phyloP scores from a whole-genome alignment of 768 basidiomycete genomes.

The Podaxis pistillaris region DNA sequence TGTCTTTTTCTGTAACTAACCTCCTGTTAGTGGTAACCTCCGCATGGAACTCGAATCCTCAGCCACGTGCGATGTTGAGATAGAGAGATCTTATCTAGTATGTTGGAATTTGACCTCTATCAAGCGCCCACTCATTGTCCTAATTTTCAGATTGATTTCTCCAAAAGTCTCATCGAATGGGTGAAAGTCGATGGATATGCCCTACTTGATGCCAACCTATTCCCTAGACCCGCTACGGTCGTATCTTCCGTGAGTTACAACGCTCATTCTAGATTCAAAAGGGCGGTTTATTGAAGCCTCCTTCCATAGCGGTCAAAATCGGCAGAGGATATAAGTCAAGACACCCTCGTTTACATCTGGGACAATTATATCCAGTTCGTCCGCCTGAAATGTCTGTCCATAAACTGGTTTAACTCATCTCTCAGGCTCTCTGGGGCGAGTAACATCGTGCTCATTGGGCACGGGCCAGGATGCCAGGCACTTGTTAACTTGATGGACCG shows the following conservation, averaged over 20 bases:
- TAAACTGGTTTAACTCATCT: not conserved
- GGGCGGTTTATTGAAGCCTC: not conserved
- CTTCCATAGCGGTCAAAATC: conserved; percentile 37
- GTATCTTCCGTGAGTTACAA: not conserved
- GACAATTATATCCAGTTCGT: conserved; percentile 89
- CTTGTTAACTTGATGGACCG: conserved; percentile 72
- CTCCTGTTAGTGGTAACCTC: conserved; percentile 76
- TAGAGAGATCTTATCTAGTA: conserved; percentile 87
- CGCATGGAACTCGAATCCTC: conserved; percentile 79
- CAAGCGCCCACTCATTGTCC: conserved; percentile 6
- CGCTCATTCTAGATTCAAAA: not conserved
- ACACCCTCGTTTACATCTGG: conserved; percentile 85
- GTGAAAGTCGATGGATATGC: conserved; percentile 62
- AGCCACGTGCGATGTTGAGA: conserved; percentile 64
- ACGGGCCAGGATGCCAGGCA: conserved; percentile 79
- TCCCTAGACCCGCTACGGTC: conserved; percentile 48
- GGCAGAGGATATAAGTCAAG: conserved; percentile 44
- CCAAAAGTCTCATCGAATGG: conserved; percentile 80
- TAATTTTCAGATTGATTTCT: conserved; percentile 74
- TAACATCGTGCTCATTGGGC: conserved; percentile 79
- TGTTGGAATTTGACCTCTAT: conserved; percentile 13
- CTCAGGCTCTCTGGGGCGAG: conserved; percentile 69
- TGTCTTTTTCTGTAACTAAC: not conserved
- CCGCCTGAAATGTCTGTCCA: not conserved
- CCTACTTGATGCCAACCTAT: conserved; percentile 86